Conservation (phyloP, 805 yeast species). For the Metschnikowia shivogae region DNA sequence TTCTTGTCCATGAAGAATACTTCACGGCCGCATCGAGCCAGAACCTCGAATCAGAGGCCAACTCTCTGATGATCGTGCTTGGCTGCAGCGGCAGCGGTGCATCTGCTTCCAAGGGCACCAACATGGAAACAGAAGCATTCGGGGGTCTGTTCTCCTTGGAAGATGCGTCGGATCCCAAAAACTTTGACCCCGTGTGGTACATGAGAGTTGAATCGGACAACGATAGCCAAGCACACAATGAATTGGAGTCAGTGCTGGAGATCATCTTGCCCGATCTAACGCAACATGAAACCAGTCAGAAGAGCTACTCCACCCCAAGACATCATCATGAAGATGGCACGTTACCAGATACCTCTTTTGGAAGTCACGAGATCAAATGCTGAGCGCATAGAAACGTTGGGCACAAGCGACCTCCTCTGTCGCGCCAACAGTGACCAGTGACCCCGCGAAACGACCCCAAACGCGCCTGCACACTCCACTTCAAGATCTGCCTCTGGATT, state of each 20-base stretch:
- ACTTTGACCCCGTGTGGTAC: slow-evolving; percentile 1
- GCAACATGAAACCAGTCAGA: slow-evolving; percentile 1
- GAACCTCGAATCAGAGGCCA: not conserved
- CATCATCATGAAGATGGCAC: slow-evolving; percentile 4
- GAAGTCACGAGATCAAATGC: slow-evolving; percentile 14
- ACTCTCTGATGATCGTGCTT: slow-evolving; percentile 4
- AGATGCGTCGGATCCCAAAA: not conserved
- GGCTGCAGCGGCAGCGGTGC: not conserved
- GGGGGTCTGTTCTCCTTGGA: not conserved
- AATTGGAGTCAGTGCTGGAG: slow-evolving; percentile 2
- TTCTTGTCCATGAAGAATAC: slow-evolving; percentile 48
- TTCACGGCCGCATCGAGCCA: slow-evolving; percentile 36
- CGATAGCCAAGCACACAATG: slow-evolving; percentile 1
- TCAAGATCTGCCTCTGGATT: not conserved
- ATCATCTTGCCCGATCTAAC: slow-evolving; percentile 1
- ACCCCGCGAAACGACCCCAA: not conserved
- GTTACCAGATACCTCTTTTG: slow-evolving; percentile 12
- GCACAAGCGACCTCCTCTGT: not conserved
- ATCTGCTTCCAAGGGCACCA: not conserved
- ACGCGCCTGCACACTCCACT: not conserved
- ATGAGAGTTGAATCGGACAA: slow-evolving; percentile 1
- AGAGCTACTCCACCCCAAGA: not conserved
- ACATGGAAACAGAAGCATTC: not conserved
- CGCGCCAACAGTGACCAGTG: not conserved
- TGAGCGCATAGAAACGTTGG: not conserved